Evolutionary conservation across 2,329 filamentous ascomycete species (phyloP).

Genomic region (Byssoonygena ceratinophila): DNA sequence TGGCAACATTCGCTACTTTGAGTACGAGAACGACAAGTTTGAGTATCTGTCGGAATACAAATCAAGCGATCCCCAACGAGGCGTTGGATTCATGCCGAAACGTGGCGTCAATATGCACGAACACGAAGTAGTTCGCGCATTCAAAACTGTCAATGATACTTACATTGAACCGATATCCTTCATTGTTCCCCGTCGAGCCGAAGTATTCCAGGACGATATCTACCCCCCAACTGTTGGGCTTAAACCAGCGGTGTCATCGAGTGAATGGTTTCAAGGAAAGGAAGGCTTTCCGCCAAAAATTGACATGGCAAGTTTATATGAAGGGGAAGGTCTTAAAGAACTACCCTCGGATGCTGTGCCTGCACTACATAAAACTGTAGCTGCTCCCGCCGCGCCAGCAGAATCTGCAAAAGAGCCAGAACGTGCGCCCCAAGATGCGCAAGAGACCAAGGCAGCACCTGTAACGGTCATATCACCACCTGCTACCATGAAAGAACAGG

Average conservation of each 20-base stretch:
- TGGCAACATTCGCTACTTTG: constrained; percentile 97
- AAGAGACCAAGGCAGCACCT: constrained; percentile 38
- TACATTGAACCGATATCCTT: constrained; percentile 98
- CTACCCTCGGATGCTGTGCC: constrained; percentile 51
- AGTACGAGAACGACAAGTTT: constrained; percentile 97
- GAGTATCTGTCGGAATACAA: constrained; percentile 96
- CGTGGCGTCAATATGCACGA: constrained; percentile 94
- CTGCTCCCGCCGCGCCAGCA: constrained; percentile 34
- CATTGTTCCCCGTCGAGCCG: constrained; percentile 83
- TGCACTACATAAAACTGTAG: constrained; percentile 36
- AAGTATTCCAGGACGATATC: constrained; percentile 94
- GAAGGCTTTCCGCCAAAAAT: constrained; percentile 79
- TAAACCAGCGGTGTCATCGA: constrained; percentile 67
- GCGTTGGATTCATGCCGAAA: constrained; percentile 87
- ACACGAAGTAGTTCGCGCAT: constrained; percentile 89
- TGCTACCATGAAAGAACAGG: constrained; percentile 63
- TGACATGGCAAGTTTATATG: constrained; percentile 83
- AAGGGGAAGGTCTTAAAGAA: constrained; percentile 69
- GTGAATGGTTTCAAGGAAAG: constrained; percentile 82
- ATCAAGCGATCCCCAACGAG: constrained; percentile 87
- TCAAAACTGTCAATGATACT: constrained; percentile 89
- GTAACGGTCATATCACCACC: constrained; percentile 15
- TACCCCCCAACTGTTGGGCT: constrained; percentile 74
- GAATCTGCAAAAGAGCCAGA: constrained; percentile 26
- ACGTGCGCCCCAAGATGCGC: constrained; percentile 41